A percentile compares a stretch with the other conserved stretches of the same genome.
These are phyloP conservation scores for Cercospora zeina DNA, from an alignment of 2,329 filamentous ascomycete species.

Conservation along the genomic window DNA sequence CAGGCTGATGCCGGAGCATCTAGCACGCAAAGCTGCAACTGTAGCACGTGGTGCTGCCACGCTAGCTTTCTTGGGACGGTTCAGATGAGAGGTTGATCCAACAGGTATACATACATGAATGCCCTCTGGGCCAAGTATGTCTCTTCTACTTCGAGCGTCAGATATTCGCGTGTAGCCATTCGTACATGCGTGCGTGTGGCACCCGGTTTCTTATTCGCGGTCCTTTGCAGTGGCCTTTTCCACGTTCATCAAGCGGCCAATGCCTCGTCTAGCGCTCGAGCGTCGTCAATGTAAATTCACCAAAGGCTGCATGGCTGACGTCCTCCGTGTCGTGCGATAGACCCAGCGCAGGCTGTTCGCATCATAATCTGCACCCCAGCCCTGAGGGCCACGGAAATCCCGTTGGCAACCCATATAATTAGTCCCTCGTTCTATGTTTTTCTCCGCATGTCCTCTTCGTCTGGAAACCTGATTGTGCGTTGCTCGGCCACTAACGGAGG, in stretches of 20 bases:
- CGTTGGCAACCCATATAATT: not conserved
- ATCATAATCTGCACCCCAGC: not conserved
- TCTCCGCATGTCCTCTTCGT: conserved; percentile 26
- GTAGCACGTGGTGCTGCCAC: not conserved
- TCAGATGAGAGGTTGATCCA: too few relatives aligned
- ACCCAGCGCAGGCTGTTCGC: not conserved
- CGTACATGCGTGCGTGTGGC: too few relatives aligned
- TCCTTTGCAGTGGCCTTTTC: too few relatives aligned
- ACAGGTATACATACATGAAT: too few relatives aligned
- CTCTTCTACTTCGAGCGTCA: too few relatives aligned
- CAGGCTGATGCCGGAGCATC: not conserved
- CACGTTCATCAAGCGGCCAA: too few relatives aligned
- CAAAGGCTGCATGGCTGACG: too few relatives aligned
- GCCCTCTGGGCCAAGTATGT: too few relatives aligned
- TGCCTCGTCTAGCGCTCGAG: too few relatives aligned
- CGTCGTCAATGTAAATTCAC: too few relatives aligned
- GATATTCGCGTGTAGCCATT: too few relatives aligned
- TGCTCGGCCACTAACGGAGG: conserved; percentile 26
- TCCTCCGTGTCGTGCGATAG: not conserved
- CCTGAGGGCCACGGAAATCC: not conserved
- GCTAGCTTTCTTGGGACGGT: not conserved
- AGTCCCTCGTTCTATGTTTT: not conserved
- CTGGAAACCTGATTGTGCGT: conserved; percentile 39
- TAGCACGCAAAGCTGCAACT: not conserved
- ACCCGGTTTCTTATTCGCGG: too few relatives aligned